These are phyloP conservation scores for Silybum marianum DNA, from an alignment of 129 eudicot species.

Conservation along the genomic window DNA sequence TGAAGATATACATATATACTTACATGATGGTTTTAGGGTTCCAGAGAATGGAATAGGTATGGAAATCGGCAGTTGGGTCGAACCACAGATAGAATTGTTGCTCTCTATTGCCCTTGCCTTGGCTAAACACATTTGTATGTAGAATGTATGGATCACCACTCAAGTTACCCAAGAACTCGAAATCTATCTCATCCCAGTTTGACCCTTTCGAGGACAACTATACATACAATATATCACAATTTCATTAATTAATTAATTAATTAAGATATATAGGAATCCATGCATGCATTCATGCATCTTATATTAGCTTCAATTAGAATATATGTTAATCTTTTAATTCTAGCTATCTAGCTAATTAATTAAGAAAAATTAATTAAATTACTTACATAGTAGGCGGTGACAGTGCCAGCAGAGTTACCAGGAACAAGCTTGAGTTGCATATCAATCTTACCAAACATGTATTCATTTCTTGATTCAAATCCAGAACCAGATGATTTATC, in stretches of 20 bases:
- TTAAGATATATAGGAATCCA: no score
- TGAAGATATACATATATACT: neutral
- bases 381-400: conserved; percentile 34
- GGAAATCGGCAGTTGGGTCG: conserved; percentile 62
- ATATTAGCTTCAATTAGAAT: neutral
- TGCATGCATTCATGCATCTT: conserved; percentile 24
- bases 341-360: neutral
- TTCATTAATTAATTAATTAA: no score
- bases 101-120: conserved; percentile 60
- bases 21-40: conserved; percentile 49
- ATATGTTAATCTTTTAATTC: neutral
- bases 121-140: conserved; percentile 60
- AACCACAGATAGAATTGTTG: conserved; percentile 59
- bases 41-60: conserved; percentile 56
- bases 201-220: conserved; percentile 60
- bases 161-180: conserved; percentile 64
- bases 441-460: conserved; percentile 31
- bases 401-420: conserved; percentile 40
- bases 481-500: conserved; percentile 41
- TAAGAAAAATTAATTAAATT: no score
- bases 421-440: conserved; percentile 44
- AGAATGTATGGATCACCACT: conserved; percentile 58
- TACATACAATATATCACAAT: neutral
- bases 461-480: conserved; percentile 39
- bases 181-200: conserved; percentile 60